Percentiles rank a stretch among this genome's conserved stretches.
phyloP scores from a whole-genome alignment of 1,284 basidiomycete species.

The Malassezia sp. region DNA sequence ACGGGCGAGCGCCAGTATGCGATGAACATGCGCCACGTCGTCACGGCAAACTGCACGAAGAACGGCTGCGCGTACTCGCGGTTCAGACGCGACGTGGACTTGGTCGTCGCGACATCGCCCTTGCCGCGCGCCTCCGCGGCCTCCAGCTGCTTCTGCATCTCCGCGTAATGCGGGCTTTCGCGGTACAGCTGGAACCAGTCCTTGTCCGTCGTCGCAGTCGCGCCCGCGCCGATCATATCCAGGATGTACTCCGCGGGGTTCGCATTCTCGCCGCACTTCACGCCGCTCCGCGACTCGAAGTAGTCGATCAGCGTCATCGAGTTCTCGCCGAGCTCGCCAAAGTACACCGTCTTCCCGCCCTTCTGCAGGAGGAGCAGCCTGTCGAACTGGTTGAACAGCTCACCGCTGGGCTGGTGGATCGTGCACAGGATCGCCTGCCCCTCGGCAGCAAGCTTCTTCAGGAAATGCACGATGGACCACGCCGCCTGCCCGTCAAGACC shows the following conservation, averaged over 20 bases:
- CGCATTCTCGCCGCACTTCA: constrained; percentile 37
- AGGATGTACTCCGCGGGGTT: constrained; percentile 41
- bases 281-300: constrained; percentile 58
- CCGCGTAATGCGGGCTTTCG: constrained; percentile 19
- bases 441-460: constrained; percentile 42
- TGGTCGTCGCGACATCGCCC: not conserved
- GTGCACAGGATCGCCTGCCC: constrained; percentile 46
- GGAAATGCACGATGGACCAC: constrained; percentile 40
- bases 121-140: constrained; percentile 9
- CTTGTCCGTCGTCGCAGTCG: constrained; percentile 29
- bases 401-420: constrained; percentile 47
- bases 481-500: constrained; percentile 27
- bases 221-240: constrained; percentile 39
- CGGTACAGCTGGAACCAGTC: constrained; percentile 37
- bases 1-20: constrained; percentile 43
- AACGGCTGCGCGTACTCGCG: constrained; percentile 37
- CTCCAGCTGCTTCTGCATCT: constrained; percentile 19
- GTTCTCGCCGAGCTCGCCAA: constrained; percentile 61
- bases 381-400: constrained; percentile 34
- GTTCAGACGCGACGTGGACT: constrained; percentile 17
- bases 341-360: constrained; percentile 47
- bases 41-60: constrained; percentile 27
- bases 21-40: constrained; percentile 28
- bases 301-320: constrained; percentile 56
- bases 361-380: constrained; percentile 31